These are phyloP conservation scores for Sporisorium sorghi DNA, from an alignment of 1,284 basidiomycete species.

Conservation along the genomic window DNA sequence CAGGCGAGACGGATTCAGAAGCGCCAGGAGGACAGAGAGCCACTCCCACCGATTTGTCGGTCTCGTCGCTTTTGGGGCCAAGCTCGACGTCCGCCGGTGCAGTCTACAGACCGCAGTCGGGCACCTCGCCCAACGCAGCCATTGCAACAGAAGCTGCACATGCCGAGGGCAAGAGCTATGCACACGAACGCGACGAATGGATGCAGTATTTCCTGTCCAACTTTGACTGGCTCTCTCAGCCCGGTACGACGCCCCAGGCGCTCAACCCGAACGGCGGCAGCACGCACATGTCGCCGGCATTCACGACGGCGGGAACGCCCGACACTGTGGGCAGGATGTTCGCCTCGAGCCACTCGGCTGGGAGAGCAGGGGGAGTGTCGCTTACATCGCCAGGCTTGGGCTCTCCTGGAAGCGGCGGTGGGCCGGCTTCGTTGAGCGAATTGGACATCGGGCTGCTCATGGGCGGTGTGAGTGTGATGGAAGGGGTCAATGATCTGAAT, in stretches of 20 bases:
- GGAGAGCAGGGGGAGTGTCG: not conserved
- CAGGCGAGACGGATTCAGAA: conserved; percentile 2
- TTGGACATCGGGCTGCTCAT: conserved; percentile 45
- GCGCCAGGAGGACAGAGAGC: conserved; percentile 7
- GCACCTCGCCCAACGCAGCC: not conserved
- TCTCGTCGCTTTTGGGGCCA: conserved; percentile 27
- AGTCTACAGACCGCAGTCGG: conserved; percentile 11
- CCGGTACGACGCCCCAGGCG: conserved; percentile 17
- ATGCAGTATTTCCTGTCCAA: conserved; percentile 52
- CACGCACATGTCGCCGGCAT: conserved; percentile 7
- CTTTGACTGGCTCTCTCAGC: conserved; percentile 48
- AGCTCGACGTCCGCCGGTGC: not conserved
- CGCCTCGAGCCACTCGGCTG: conserved; percentile 1
- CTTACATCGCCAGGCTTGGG: conserved; percentile 28
- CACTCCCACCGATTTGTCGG: conserved; percentile 17
- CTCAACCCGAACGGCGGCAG: conserved; percentile 6
- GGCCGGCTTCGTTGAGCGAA: conserved; percentile 43
- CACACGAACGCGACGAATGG: conserved; percentile 47
- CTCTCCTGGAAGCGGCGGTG: conserved; percentile 33
- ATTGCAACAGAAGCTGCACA: conserved; percentile 2
- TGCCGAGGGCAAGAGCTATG: conserved; percentile 19
- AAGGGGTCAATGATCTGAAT: conserved; percentile 24
- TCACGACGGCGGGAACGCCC: conserved; percentile 1
- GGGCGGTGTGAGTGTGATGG: conserved; percentile 48
- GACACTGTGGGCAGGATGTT: conserved; percentile 7